Conservation (phyloP, 176 grass and related monocot species). For the Metroxylon sagu region DNA sequence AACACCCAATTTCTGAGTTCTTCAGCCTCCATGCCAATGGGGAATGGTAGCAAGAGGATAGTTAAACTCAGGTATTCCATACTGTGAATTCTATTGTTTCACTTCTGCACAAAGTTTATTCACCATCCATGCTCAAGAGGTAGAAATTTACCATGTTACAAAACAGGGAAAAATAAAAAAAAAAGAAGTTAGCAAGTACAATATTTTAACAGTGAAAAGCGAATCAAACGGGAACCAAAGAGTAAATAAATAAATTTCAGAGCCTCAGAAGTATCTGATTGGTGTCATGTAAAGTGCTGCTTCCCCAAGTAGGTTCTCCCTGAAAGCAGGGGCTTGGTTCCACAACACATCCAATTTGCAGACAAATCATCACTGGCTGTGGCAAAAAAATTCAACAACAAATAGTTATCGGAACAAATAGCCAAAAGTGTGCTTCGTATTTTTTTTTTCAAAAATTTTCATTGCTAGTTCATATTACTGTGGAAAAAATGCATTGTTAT, state of each 20-base stretch:
- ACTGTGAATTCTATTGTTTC: no score
- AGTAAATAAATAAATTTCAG: not conserved
- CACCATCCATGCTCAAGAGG: no score
- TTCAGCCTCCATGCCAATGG: not conserved
- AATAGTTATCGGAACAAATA: not conserved
- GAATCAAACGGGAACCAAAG: no score
- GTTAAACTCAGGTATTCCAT: not conserved
- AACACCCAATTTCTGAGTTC: conserved; percentile 13
- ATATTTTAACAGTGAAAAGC: no score
- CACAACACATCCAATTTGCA: conserved; percentile 9
- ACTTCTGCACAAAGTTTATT: no score
- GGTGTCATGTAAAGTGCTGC: not conserved
- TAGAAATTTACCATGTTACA: no score
- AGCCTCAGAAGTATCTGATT: conserved; percentile 4
- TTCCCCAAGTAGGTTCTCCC: conserved; percentile 9
- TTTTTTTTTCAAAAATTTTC: not conserved
- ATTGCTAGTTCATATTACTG: no score
- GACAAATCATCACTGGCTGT: not conserved
- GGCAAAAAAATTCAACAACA: conserved; percentile 9
- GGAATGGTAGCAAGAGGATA: not conserved
- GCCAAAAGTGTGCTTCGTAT: not conserved
- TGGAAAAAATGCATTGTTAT: no score
- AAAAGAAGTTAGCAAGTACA: no score
- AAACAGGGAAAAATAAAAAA: no score
- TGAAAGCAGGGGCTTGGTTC: conserved; percentile 3